Evolutionary conservation across 2,329 filamentous ascomycete genomes (phyloP), one percentile per base, ranked within the genome.

Genomic region (Colletotrichum tabaci): DNA sequence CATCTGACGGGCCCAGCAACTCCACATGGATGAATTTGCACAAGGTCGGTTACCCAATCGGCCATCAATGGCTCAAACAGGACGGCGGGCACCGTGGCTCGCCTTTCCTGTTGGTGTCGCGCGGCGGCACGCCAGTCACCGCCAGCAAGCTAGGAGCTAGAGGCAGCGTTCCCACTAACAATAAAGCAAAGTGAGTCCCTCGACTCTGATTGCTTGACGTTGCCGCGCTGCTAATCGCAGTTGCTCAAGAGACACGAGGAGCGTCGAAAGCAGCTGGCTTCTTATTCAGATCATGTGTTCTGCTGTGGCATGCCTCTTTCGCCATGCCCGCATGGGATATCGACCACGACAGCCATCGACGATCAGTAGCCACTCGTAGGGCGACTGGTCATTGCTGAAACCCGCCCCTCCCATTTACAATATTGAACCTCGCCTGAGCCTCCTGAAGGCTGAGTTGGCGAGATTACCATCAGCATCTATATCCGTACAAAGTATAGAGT

Each of bases 331-430:
- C 18, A 40, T 62, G 38, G 53, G 38, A 35, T 68, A 57, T 26
- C 47, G 40, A 47, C 53, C 30, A 40, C 60, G 68, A 63, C 65
- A 63, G 40, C 58, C 65, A 55, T 52, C 46, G 64, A 42, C 40
- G 69, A 71, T 71, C 65, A 44, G 69, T 53, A 71, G 69, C 69
- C 65, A 71, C 69, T 71, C 47, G 53, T 64, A 68, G 60, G 65
- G 69, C 69, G 30, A 55, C 58, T 47, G 58, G 65, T 18, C 68
- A 35, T 38, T 63, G 40, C 68, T 68, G 68, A 71, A 71, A 71
- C 69, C 58, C 18, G 60, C 40, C 40, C 53, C 46, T 69, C 58
- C 16, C 26, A 21, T 53, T 3, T 10, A 35, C 30, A 35, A 35
- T 18, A 63, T 44, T 62, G 52, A 55, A 53, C 46, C 52, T 64